Base-by-base conservation (phyloP, 305 asterid species). In the Fraxinus velutina region DNA sequence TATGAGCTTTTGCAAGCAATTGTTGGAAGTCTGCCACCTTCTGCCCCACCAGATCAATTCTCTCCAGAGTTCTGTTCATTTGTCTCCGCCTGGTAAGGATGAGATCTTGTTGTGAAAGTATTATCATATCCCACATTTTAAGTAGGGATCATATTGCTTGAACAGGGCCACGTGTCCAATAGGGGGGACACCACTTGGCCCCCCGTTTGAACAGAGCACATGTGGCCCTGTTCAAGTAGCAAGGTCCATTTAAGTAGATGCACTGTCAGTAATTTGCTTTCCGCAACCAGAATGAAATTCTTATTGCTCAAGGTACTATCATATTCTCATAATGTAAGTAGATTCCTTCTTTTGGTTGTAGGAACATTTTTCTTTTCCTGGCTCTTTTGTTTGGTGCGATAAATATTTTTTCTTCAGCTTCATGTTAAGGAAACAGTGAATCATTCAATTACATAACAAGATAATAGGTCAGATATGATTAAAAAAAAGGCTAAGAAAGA, bases 1-100 rank as follows among this genome's bases (percentile, higher is more conserved):
- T 92, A 92, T 42, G 97, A 93, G 90, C 99, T 95, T 85, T 79
- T 95, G 89, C 96, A 93, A 84, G 94, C 97, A 84, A 95, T 95
- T 85, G 99, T 95, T 62, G 94, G 93, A 86, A 90, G 90, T 78
- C 92, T 95, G 17, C 97, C 99, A 7, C 99, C 97, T 75, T 85
- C 97, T 83, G 97, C 99, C 82, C 98, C 99, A n/a, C 76, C 95
- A 47, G 99, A 95, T 89, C 99, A 95, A 84, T 95, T 95, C 85
- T 95, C 99, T 84, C 98, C 99, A 3, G 98, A 95, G 89, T 92
- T 95, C 85, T 95, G 99, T 86, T 93, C 96, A 17, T 91, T 91
- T 79, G 83, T 89, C 87, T 83, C 91, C 8, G 89, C 91, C 78
- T 91, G 92, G 94, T 91, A 89, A 88, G 85, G 12, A 77, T 76